Conservation (phyloP, 2,329 filamentous ascomycete genomes). For the Whalleya microplaca region DNA sequence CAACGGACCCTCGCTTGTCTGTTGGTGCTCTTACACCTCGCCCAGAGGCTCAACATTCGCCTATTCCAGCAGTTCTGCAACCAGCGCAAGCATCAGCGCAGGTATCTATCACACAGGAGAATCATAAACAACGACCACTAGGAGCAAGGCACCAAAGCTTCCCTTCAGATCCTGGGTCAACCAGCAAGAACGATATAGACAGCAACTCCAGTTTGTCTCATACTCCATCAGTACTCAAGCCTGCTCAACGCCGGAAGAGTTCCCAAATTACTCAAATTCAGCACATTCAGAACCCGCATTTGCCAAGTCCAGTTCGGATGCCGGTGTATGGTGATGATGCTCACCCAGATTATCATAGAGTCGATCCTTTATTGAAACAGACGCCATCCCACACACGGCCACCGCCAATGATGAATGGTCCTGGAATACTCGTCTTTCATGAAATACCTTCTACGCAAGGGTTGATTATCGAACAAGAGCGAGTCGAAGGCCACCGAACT, state of each 20-base stretch:
- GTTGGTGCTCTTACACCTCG: too few relatives aligned
- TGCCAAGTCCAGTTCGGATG: not conserved
- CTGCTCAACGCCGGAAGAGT: conserved; percentile 14
- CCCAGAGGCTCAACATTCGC: too few relatives aligned
- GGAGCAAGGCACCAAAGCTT: too few relatives aligned
- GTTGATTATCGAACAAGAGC: not conserved
- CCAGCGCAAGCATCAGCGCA: too few relatives aligned
- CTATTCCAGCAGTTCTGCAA: too few relatives aligned
- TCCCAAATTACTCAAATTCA: not conserved
- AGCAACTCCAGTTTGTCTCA: conserved; percentile 10
- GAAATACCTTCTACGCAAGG: conserved; percentile 22
- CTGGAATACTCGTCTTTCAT: conserved; percentile 32
- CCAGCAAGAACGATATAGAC: too few relatives aligned
- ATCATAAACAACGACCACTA: too few relatives aligned
- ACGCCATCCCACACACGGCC: conserved; percentile 10
- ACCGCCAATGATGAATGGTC: conserved; percentile 21
- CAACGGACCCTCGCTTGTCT: too few relatives aligned
- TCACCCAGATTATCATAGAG: conserved; percentile 19
- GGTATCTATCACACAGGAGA: too few relatives aligned
- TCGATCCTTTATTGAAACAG: conserved; percentile 25
- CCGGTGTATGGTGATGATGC: conserved; percentile 3
- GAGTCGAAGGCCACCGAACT: not conserved
- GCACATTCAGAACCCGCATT: not conserved
- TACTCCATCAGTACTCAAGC: conserved; percentile 23
- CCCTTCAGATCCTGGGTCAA: too few relatives aligned